phyloP scores from a whole-genome alignment of 2,329 filamentous ascomycete species.

The Beauveria sp. region DNA sequence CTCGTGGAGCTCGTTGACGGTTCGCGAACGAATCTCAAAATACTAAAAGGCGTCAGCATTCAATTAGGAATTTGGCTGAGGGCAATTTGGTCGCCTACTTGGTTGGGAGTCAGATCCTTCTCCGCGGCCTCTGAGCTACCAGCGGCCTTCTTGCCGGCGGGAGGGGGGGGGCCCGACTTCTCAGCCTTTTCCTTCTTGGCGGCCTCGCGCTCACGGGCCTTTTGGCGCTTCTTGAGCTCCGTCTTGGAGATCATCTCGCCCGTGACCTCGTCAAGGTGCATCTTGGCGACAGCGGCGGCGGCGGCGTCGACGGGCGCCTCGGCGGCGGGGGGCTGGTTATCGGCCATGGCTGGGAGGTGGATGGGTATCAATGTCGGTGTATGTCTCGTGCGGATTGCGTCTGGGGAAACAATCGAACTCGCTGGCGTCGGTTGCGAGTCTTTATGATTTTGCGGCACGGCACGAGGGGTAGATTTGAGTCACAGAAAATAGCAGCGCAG shows the following conservation, averaged over 20 bases:
- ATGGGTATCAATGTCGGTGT: not conserved
- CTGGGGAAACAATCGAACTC: not conserved
- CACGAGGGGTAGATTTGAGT: conserved; percentile 9
- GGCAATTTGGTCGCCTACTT: conserved; percentile 22
- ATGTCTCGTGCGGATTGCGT: not conserved
- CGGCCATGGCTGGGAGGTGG: conserved; percentile 23
- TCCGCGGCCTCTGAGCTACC: conserved; percentile 53
- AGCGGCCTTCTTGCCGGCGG: conserved; percentile 33
- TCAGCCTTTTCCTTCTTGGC: conserved; percentile 82
- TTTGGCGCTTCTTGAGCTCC: conserved; percentile 91
- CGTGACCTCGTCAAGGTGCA: conserved; percentile 85
- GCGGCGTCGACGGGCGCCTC: conserved; percentile 38
- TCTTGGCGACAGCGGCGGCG: conserved; percentile 56
- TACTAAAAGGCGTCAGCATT: conserved; percentile 40
- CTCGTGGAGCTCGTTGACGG: conserved; percentile 45
- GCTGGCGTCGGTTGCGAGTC: not conserved
- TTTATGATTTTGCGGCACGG: conserved; percentile 1
- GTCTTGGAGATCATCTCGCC: conserved; percentile 81
- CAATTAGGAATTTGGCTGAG: not conserved
- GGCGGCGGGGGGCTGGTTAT: conserved; percentile 23
- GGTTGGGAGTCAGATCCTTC: conserved; percentile 50
- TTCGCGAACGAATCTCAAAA: conserved; percentile 88
- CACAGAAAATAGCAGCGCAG: conserved; percentile 4
- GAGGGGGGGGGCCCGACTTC: conserved; percentile 63
- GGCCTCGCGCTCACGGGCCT: conserved; percentile 78